Evolutionary conservation across 768 basidiomycete genomes (phyloP).

Genomic region (Multifurca ochricompacta): DNA sequence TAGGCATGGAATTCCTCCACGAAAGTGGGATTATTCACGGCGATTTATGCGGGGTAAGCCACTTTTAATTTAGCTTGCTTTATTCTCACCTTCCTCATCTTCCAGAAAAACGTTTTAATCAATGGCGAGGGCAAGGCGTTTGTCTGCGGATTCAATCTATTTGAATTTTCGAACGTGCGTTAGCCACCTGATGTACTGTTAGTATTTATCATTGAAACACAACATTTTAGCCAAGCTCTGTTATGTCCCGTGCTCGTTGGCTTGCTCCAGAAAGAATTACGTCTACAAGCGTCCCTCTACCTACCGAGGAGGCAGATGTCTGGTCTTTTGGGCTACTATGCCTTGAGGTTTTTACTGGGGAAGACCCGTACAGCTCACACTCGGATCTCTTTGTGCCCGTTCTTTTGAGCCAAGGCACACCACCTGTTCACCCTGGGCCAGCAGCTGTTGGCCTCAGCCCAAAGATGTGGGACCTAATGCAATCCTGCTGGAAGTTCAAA

Average conservation of each 20-base stretch:
- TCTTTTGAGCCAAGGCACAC: background rate
- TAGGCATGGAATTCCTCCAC: slow-evolving; percentile 15
- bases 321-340: slow-evolving; percentile 17
- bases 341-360: slow-evolving; percentile 10
- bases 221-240: slow-evolving; percentile 24
- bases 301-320: slow-evolving; percentile 4
- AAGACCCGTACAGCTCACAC: slow-evolving; percentile 3
- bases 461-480: slow-evolving; percentile 15
- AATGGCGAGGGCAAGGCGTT: slow-evolving; percentile 32
- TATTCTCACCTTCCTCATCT: background rate
- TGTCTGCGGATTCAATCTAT: slow-evolving; percentile 41
- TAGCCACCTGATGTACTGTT: background rate
- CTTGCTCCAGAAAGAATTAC: slow-evolving; percentile 10
- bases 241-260: slow-evolving; percentile 6
- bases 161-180: slow-evolving; percentile 17
- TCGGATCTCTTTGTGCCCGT: background rate
- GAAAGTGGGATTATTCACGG: slow-evolving; percentile 19
- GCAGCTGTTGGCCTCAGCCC: slow-evolving; percentile 1
- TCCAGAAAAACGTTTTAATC: slow-evolving; percentile 40
- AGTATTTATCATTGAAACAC: background rate
- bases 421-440: background rate
- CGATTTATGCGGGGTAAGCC: slow-evolving; percentile 23
- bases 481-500: slow-evolving; percentile 4
- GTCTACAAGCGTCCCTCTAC: background rate
- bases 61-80: background rate